These are phyloP conservation scores for Globisporangium heterothallicum DNA, from an alignment of 352 stramenopile genomes.

Conservation along the genomic window DNA sequence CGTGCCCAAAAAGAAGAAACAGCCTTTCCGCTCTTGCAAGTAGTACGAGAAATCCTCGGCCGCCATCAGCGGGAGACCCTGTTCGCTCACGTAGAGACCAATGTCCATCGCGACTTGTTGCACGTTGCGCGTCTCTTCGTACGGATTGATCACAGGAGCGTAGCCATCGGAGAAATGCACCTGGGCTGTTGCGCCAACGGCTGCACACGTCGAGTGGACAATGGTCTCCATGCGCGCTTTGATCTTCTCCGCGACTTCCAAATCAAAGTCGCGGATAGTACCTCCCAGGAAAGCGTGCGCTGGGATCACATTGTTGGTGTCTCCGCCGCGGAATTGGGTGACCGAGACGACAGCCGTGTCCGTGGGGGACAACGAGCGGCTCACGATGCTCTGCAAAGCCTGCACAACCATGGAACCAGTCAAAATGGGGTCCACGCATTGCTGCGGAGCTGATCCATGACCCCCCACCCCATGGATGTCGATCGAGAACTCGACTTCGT, in stretches of 20 bases:
- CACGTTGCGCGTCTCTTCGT: conserved; percentile 74
- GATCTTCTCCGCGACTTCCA: conserved; percentile 77
- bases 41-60: conserved; percentile 94
- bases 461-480: conserved; percentile 89
- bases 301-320: conserved; percentile 95
- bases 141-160: conserved; percentile 70
- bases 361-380: conserved; percentile 84
- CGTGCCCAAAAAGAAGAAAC: conserved; percentile 82
- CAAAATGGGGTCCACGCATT: conserved; percentile 92
- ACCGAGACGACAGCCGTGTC: conserved; percentile 91
- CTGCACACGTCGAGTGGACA: conserved; percentile 76
- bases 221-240: conserved; percentile 82
- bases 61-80: conserved; percentile 88
- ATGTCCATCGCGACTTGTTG: conserved; percentile 71
- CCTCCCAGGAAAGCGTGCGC: conserved; percentile 74
- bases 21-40: conserved; percentile 74
- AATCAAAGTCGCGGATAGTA: conserved; percentile 92
- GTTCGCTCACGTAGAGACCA: conserved; percentile 68
- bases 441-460: conserved; percentile 91
- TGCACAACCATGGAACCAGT: conserved; percentile 86
- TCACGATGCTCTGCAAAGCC: conserved; percentile 92
- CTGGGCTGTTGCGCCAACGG: conserved; percentile 63
- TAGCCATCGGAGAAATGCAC: conserved; percentile 72
- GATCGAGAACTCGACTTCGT: conserved; percentile 91
- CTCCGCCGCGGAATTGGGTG: conserved; percentile 87